These are phyloP conservation scores for Fonticula alba DNA, from an alignment of 78 protist species.

Conservation along the genomic window DNA sequence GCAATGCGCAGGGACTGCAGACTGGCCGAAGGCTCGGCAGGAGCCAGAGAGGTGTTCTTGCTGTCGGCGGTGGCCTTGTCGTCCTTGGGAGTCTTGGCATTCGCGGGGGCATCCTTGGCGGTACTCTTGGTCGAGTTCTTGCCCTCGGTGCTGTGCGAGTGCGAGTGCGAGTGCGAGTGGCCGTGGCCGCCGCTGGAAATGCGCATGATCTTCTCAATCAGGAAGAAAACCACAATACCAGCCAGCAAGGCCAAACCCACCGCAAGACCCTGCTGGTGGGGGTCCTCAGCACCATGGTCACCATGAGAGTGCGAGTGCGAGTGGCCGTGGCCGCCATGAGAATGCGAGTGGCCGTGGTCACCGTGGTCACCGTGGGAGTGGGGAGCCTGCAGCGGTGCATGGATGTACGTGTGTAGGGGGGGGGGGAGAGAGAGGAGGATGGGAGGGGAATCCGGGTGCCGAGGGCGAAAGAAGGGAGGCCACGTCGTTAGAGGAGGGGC, in stretches of 20 bases:
- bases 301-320: neutral
- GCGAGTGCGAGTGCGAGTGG: constrained; percentile 12
- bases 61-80: too few species aligned
- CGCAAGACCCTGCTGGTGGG: neutral
- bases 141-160: constrained; percentile 11
- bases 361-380: constrained; percentile 8
- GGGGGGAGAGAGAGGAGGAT: neutral
- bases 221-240: constrained; percentile 22
- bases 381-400: neutral
- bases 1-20: neutral
- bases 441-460: neutral
- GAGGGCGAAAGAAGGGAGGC: neutral
- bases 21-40: too few species aligned
- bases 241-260: constrained; percentile 15
- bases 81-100: too few species aligned
- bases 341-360: neutral
- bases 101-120: too few species aligned
- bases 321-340: constrained; percentile 3
- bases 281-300: constrained; percentile 1
- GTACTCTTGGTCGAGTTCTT: too few species aligned
- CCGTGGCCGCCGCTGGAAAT: neutral
- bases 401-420: constrained; percentile 2
- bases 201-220: constrained; percentile 27
- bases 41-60: too few species aligned
- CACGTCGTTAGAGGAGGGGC: neutral